A percentile compares a stretch with the other conserved stretches of the same genome.
phyloP scores from a whole-genome alignment of 257 asterid species.

The Oldenlandia corymbosa region DNA sequence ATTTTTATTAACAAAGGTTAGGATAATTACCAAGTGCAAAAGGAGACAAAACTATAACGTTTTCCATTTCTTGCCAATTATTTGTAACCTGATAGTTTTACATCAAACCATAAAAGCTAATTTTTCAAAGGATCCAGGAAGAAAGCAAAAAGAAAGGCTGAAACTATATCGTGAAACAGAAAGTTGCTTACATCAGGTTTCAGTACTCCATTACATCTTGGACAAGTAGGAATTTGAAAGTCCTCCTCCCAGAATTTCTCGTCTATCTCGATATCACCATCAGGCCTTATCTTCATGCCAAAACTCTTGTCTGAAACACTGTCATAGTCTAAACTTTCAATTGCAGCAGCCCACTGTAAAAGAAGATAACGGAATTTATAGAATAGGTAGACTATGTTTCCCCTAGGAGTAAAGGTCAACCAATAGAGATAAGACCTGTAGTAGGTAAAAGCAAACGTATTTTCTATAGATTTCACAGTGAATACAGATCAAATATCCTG shows the following conservation, averaged over 20 bases:
- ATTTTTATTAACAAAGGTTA: background rate
- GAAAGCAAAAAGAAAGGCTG: background rate
- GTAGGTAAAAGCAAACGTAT: background rate
- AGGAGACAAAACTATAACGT: background rate
- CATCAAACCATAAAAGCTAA: background rate
- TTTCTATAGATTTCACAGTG: too few relatives aligned
- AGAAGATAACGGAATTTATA: background rate
- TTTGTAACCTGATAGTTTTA: background rate
- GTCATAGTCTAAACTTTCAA: constrained; percentile 84
- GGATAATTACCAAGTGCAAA: background rate
- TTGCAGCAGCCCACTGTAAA: constrained; percentile 96
- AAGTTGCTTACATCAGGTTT: constrained; percentile 81
- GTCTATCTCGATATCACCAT: constrained; percentile 95
- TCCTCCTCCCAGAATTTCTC: constrained; percentile 99
- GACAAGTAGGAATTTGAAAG: constrained; percentile 69
- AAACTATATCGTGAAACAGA: background rate
- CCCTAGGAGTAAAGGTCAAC: background rate
- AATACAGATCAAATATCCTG: too few relatives aligned
- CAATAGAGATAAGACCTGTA: background rate
- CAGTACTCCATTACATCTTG: constrained; percentile 61
- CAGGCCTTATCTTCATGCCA: constrained; percentile 95
- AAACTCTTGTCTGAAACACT: constrained; percentile 86
- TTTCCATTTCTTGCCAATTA: background rate
- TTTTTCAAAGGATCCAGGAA: background rate
- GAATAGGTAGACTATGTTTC: background rate